Percentiles rank a stretch among this genome's conserved stretches.
Evolutionary conservation across 495 filamentous ascomycete genomes (phyloP).

Genomic region (Xylaria sp.): DNA sequence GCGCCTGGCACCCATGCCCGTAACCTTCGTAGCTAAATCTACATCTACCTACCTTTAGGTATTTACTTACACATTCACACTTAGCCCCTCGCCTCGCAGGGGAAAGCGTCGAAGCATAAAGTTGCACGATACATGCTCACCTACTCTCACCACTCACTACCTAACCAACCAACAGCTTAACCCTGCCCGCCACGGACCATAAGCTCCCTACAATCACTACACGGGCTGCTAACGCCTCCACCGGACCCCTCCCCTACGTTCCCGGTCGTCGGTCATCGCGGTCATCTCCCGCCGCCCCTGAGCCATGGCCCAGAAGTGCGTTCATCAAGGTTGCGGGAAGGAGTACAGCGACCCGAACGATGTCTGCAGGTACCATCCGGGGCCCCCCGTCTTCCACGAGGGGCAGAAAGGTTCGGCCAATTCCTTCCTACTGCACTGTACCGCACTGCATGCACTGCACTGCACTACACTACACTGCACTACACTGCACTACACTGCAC

Average conservation of each 20-base stretch:
- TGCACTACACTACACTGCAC: too few relatives aligned
- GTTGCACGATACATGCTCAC: slow-evolving; percentile 1
- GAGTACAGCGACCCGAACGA: slow-evolving; percentile 82
- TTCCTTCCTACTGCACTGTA: neutral
- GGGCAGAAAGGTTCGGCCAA: slow-evolving; percentile 86
- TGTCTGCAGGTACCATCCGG: slow-evolving; percentile 89
- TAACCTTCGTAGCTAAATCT: too few relatives aligned
- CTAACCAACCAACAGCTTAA: neutral
- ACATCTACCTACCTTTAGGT: too few relatives aligned
- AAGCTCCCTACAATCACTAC: too few relatives aligned
- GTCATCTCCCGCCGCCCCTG: too few relatives aligned
- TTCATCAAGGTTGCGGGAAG: slow-evolving; percentile 96
- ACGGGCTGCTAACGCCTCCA: neutral
- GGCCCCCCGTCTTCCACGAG: slow-evolving; percentile 95
- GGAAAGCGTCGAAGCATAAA: neutral
- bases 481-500: too few relatives aligned
- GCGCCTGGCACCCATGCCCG: too few relatives aligned
- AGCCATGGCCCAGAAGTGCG: slow-evolving; percentile 87
- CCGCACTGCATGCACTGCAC: too few relatives aligned
- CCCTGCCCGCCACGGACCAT: neutral
- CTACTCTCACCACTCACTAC: too few relatives aligned
- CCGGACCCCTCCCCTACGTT: neutral
- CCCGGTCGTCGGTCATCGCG: neutral
- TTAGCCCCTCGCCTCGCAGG: neutral
- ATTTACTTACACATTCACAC: neutral